Conservation (phyloP, 2,329 filamentous ascomycete species). For the Macrophomina pseudophaseolina region DNA sequence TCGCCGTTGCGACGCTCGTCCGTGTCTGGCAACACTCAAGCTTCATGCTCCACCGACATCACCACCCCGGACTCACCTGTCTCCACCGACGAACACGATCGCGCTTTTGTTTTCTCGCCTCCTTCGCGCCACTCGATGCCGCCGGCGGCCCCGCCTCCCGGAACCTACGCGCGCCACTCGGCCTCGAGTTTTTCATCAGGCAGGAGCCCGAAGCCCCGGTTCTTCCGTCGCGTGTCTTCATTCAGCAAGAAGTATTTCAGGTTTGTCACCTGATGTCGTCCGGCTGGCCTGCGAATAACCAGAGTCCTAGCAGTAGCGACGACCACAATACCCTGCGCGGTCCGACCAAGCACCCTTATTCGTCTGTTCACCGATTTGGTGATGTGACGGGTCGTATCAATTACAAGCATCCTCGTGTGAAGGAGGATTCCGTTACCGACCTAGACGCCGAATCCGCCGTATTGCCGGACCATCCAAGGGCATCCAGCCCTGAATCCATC, state of each 20-base stretch:
- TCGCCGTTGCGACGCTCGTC: slow-evolving; percentile 24
- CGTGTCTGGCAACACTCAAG: slow-evolving; percentile 25
- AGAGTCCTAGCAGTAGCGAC: background rate
- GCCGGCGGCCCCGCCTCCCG: slow-evolving; percentile 10
- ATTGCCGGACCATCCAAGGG: slow-evolving; percentile 12
- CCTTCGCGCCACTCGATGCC: slow-evolving; percentile 2
- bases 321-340: slow-evolving; percentile 6
- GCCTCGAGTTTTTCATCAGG: slow-evolving; percentile 8
- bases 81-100: slow-evolving; percentile 20
- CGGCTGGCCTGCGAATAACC: background rate
- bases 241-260: slow-evolving; percentile 17
- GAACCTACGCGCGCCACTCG: slow-evolving; percentile 11
- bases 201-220: slow-evolving; percentile 15
- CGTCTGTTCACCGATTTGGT: slow-evolving; percentile 14
- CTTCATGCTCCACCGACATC: slow-evolving; percentile 24
- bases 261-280: background rate
- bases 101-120: slow-evolving; percentile 6
- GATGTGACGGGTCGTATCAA: slow-evolving; percentile 17
- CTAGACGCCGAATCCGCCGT: slow-evolving; percentile 15
- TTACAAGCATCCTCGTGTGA: slow-evolving; percentile 20
- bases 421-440: slow-evolving; percentile 24
- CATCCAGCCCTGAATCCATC: slow-evolving; percentile 23
- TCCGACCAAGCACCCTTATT: background rate
- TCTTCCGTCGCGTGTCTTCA: slow-evolving; percentile 18
- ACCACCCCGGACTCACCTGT: slow-evolving; percentile 22